A percentile compares a stretch with the other conserved stretches of the same genome.
Conservation (phyloP, 2,329 filamentous ascomycete species). For the Apiospora hydei region DNA sequence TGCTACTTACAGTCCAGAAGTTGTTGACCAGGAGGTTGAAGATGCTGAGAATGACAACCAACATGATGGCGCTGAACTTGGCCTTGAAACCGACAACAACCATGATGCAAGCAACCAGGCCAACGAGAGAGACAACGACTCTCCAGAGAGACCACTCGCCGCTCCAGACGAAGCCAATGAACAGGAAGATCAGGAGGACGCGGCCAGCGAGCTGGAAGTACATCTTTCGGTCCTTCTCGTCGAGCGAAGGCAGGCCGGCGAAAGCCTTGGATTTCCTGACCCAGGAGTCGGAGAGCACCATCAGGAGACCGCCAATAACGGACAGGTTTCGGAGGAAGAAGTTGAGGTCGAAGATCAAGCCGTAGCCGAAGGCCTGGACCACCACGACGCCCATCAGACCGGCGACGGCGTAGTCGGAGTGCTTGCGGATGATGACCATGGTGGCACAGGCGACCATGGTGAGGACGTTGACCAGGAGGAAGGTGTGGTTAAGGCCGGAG, state of each 20-base stretch:
- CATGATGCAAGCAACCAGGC: conserved; percentile 94
- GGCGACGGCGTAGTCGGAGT: conserved; percentile 90
- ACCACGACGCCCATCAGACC: conserved; percentile 92
- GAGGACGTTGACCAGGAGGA: conserved; percentile 89
- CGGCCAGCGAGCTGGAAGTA: conserved; percentile 98
- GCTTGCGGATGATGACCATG: conserved; percentile 89
- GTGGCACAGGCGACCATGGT: conserved; percentile 84
- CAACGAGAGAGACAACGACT: conserved; percentile 82
- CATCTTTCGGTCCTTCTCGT: conserved; percentile 99
- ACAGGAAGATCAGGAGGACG: conserved; percentile 96
- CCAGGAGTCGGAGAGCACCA: conserved; percentile 98
- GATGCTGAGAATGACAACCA: conserved; percentile 92
- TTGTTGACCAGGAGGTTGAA: conserved; percentile 99
- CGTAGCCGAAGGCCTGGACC: conserved; percentile 94
- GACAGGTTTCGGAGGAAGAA: conserved; percentile 99
- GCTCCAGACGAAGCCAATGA: conserved; percentile 94
- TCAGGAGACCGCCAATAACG: conserved; percentile 94
- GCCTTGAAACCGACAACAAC: conserved; percentile 99
- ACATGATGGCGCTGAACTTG: conserved; percentile 95
- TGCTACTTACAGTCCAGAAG: conserved; percentile 91
- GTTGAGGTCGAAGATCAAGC: conserved; percentile 98
- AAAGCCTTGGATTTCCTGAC: conserved; percentile 97
- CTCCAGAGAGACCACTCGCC: conserved; percentile 92
- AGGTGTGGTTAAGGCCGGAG: conserved; percentile 85
- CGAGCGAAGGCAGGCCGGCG: conserved; percentile 88